These are phyloP conservation scores for Coelastrella sp. DNA, from an alignment of 139 green algal species.

Conservation along the genomic window DNA sequence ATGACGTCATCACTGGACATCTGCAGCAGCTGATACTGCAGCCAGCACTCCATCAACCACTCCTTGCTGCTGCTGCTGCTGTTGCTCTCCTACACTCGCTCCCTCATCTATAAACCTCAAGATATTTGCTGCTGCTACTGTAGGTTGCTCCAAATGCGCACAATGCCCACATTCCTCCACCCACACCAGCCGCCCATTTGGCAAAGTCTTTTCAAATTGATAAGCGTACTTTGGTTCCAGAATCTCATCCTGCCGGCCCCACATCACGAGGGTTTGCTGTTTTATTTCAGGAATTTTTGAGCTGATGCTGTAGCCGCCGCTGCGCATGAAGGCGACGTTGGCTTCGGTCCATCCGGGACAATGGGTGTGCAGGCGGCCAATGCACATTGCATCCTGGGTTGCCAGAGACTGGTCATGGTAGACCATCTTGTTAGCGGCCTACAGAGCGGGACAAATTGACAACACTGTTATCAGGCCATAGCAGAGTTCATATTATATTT, in stretches of 20 bases:
- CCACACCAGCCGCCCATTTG: constrained; percentile 68
- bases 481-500: too few relatives aligned
- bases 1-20: too few relatives aligned
- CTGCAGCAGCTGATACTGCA: neutral
- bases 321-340: constrained; percentile 93
- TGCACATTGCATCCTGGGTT: constrained; percentile 85
- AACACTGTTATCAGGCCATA: neutral
- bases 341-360: constrained; percentile 71
- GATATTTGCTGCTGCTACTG: constrained; percentile 6
- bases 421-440: constrained; percentile 82
- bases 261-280: constrained; percentile 87
- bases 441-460: neutral
- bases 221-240: constrained; percentile 69
- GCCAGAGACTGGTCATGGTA: constrained; percentile 87
- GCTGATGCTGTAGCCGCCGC: constrained; percentile 87
- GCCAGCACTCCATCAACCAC: neutral
- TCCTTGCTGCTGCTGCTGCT: neutral
- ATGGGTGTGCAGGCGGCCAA: constrained; percentile 87
- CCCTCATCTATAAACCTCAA: constrained; percentile 15
- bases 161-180: constrained; percentile 89
- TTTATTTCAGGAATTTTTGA: constrained; percentile 59
- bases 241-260: constrained; percentile 93
- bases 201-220: constrained; percentile 68
- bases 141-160: constrained; percentile 87
- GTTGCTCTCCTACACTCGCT: neutral